A percentile compares a stretch with the other conserved stretches of the same genome.
Evolutionary conservation across 2,329 filamentous ascomycete genomes (phyloP).

Genomic region (Fusarium nanum): DNA sequence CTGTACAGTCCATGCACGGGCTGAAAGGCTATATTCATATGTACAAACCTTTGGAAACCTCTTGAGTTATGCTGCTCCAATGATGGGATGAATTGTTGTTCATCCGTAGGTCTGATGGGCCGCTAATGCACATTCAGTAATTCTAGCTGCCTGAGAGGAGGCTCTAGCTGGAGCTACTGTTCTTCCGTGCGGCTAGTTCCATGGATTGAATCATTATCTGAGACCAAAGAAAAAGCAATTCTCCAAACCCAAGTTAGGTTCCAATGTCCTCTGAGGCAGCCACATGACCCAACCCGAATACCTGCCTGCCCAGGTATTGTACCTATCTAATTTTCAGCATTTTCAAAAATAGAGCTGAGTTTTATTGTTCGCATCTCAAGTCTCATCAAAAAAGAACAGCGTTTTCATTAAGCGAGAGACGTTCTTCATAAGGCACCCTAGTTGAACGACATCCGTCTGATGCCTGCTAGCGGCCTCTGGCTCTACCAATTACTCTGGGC

Average conservation of each 20-base stretch:
- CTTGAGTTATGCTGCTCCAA: conserved; percentile 4
- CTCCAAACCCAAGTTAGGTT: neutral
- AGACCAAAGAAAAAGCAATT: neutral
- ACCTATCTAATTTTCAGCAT: neutral
- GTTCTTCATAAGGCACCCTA: conserved; percentile 7
- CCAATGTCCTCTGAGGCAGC: neutral
- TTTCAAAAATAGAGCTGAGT: conserved; percentile 20
- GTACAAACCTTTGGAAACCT: neutral
- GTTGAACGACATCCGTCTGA: conserved; percentile 1
- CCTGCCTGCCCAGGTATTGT: neutral
- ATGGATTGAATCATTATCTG: conserved; percentile 10
- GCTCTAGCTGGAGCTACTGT: conserved; percentile 41
- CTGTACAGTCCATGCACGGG: conserved; percentile 5
- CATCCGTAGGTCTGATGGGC: conserved; percentile 15
- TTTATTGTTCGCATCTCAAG: conserved; percentile 1
- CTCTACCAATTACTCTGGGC: conserved; percentile 3
- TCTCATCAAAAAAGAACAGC: conserved; percentile 2
- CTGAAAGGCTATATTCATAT: neutral
- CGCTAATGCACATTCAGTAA: conserved; percentile 31
- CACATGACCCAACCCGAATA: neutral
- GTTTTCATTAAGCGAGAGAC: conserved; percentile 4
- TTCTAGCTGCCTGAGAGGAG: conserved; percentile 18
- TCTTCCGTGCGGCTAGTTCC: conserved; percentile 37
- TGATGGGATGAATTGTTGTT: neutral
- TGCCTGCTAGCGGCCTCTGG: conserved; percentile 12